Evolutionary conservation across 2,329 filamentous ascomycete species (phyloP).

Genomic region (Cladobotryum mycophilum): DNA sequence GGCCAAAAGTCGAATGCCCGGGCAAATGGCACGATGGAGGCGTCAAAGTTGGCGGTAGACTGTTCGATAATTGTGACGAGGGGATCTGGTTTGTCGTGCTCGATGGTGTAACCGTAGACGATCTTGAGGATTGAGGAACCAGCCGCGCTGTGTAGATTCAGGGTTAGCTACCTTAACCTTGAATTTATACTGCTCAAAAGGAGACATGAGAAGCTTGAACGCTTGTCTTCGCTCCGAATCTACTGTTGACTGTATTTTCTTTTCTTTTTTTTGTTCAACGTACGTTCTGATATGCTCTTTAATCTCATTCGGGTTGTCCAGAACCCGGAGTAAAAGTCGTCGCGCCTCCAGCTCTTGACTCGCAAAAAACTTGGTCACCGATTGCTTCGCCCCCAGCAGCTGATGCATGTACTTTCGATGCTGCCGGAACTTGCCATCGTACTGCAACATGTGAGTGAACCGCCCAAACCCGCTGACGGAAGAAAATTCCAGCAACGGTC

Average conservation of each 20-base stretch:
- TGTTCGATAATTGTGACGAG: background rate
- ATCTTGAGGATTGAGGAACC: background rate
- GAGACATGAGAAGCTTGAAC: background rate
- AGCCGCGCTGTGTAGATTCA: background rate
- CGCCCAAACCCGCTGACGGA: background rate
- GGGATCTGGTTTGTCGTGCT: background rate
- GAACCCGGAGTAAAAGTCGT: background rate
- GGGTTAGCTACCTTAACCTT: background rate
- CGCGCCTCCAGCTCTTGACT: background rate
- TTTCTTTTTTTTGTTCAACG: background rate
- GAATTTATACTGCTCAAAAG: background rate
- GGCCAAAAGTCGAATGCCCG: background rate
- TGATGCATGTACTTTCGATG: background rate
- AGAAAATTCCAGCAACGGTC: background rate
- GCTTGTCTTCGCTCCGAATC: background rate
- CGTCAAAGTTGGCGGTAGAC: background rate
- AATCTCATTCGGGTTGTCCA: background rate
- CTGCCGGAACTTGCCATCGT: background rate
- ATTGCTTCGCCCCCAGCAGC: background rate
- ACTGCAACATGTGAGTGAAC: background rate
- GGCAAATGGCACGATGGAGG: background rate
- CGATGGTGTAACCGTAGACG: background rate
- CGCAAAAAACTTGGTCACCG: constrained; percentile 14
- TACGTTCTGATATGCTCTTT: constrained; percentile 1
- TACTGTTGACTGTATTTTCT: too few species aligned